A percentile compares a stretch with the other conserved stretches of the same genome.
These are phyloP conservation scores for Thelonectria blattea DNA, from an alignment of 2,329 filamentous ascomycete genomes.

Conservation along the genomic window DNA sequence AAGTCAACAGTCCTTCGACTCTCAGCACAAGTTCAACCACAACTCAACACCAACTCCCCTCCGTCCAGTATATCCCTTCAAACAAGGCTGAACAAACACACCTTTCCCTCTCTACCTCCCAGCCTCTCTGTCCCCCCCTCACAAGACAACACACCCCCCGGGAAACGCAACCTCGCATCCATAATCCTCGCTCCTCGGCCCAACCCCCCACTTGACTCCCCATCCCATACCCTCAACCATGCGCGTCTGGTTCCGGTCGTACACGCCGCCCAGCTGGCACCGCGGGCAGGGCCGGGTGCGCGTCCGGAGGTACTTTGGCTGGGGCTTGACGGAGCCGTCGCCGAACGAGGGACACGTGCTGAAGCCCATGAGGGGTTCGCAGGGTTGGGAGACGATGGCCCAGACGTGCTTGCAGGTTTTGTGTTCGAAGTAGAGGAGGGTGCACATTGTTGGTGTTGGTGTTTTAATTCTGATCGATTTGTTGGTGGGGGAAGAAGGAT, in stretches of 20 bases:
- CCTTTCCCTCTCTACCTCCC: neutral
- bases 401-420: conserved; percentile 59
- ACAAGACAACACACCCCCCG: conserved; percentile 41
- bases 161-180: conserved; percentile 43
- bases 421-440: conserved; percentile 55
- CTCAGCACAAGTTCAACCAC: neutral
- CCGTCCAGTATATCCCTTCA: neutral
- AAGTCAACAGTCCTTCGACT: neutral
- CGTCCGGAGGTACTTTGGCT: conserved; percentile 46
- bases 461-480: too few relatives aligned
- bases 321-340: conserved; percentile 45
- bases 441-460: conserved; percentile 49
- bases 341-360: conserved; percentile 52
- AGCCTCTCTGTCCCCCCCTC: neutral
- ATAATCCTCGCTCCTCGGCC: conserved; percentile 48
- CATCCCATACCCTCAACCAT: conserved; percentile 52
- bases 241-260: conserved; percentile 55
- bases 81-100: neutral
- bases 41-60: neutral
- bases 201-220: conserved; percentile 55
- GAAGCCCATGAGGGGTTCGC: conserved; percentile 58
- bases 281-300: conserved; percentile 48
- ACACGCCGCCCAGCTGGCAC: conserved; percentile 48
- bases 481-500: neutral
- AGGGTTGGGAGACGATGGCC: conserved; percentile 54